Base-by-base conservation (phyloP, 1,139 yeast species). In the Trichomonascaceae sp. region DNA sequence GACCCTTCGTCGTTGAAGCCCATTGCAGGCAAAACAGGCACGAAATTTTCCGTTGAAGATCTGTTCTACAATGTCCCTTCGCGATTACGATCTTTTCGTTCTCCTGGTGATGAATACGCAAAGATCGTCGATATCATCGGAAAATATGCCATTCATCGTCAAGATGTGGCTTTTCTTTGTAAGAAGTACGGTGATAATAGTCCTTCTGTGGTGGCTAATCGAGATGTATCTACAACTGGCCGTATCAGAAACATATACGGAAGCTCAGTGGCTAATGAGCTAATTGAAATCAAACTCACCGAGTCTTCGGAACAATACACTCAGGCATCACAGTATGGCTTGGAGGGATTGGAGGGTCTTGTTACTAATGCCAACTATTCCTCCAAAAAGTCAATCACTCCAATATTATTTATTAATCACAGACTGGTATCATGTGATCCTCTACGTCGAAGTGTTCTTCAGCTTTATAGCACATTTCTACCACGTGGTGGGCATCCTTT, bases 31-130 rank as follows among this genome's bases (percentile, higher is more conserved):
- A 84, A 81, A 57, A 78, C 77, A 48, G 99, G 99, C 0, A 93
- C 99, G 0, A 90, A 85, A 58, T 80, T 95, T 44, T 71, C 79
- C 0, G 96, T 90, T 5, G 97, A 90, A 66, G 96, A 93, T 66
- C 73, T 95, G 56, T 95, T 95, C 65, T 95, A 85, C 70, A 95
- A 93, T 65, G 81, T 86, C 27, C 96, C 96, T 0, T 81, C 96
- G 0, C 77, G 99, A 53, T 69, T 85, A 43, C 75, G 85, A 51
- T 80, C 95, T 0, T 71, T 91, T 53, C 76, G 78, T 57, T 78
- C 87, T 0, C 77, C 85, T 24, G 77, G 77, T 58, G 97, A 89
- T 19, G 99, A 93, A 65, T 86, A 83, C 64, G 70, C 82, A 13
- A 82, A 80, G 61, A 85, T 93, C 5, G 69, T 93, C 47, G 98